Evolutionary conservation across 768 basidiomycete genomes (phyloP).

Genomic region (Daedaleopsis sinensis): DNA sequence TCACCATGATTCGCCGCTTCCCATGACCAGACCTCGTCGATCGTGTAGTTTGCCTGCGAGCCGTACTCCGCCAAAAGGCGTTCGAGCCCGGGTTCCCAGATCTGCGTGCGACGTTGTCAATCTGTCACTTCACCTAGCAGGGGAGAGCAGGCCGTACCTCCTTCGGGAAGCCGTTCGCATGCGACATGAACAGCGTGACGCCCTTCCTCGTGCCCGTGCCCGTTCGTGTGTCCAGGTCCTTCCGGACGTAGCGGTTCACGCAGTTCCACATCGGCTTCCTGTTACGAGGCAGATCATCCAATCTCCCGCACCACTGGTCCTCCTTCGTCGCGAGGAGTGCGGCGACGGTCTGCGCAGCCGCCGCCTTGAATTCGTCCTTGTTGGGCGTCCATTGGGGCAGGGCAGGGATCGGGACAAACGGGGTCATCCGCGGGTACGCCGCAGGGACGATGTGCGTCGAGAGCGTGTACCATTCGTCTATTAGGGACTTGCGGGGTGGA

Average conservation of each 20-base stretch:
- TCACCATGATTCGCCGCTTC: conserved; percentile 89
- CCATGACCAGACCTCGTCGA: conserved; percentile 82
- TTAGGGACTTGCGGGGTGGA: conserved; percentile 37
- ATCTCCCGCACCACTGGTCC: conserved; percentile 30
- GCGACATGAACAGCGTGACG: conserved; percentile 74
- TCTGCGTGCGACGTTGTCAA: conserved; percentile 43
- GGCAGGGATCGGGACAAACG: conserved; percentile 41
- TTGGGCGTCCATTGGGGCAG: conserved; percentile 35
- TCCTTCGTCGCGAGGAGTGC: conserved; percentile 36
- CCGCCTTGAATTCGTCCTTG: conserved; percentile 34
- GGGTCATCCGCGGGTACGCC: conserved; percentile 50
- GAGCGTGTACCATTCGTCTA: conserved; percentile 40
- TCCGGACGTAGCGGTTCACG: conserved; percentile 68
- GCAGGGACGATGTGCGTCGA: conserved; percentile 61
- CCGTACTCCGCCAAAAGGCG: conserved; percentile 50
- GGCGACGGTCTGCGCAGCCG: conserved; percentile 27
- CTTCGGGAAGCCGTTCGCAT: conserved; percentile 89
- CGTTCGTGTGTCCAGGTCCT: conserved; percentile 21
- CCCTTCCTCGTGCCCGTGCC: too few species aligned
- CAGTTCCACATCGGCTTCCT: conserved; percentile 63
- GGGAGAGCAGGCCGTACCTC: conserved; percentile 51
- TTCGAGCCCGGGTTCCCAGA: conserved; percentile 73
- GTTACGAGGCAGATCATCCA: conserved; percentile 24
- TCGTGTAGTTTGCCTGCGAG: conserved; percentile 30
- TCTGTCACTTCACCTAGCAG: not conserved